phyloP scores from a whole-genome alignment of 345 rosid species.

The Salix purpurea region DNA sequence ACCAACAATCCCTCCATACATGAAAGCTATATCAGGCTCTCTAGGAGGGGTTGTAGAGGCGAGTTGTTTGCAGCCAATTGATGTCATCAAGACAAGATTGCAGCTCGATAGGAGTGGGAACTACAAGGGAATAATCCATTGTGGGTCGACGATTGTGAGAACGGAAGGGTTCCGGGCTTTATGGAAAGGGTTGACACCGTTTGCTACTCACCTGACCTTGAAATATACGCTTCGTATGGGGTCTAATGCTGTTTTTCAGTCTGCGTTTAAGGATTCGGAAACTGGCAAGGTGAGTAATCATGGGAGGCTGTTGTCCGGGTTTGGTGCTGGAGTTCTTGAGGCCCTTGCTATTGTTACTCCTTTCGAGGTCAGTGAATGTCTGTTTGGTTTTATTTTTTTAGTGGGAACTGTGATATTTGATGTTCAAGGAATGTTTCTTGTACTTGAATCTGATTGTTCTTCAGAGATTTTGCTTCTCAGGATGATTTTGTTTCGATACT shows the following conservation, averaged over 20 bases:
- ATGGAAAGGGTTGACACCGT: slow-evolving; percentile 94
- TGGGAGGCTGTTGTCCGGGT: slow-evolving; percentile 64
- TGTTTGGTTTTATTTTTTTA: not conserved
- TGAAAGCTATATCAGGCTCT: slow-evolving; percentile 91
- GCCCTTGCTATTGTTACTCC: slow-evolving; percentile 93
- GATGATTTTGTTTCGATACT: too few relatives aligned
- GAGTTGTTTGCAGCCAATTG: slow-evolving; percentile 84
- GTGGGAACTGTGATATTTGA: too few relatives aligned
- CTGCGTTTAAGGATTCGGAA: slow-evolving; percentile 68
- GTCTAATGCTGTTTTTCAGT: slow-evolving; percentile 73
- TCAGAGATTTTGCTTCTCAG: too few relatives aligned
- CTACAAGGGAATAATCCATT: slow-evolving; percentile 75
- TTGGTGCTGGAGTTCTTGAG: slow-evolving; percentile 95
- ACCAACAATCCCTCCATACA: slow-evolving; percentile 60
- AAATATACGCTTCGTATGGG: slow-evolving; percentile 92
- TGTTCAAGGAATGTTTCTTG: not conserved
- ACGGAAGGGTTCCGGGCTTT: slow-evolving; percentile 84
- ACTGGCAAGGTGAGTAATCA: slow-evolving; percentile 64
- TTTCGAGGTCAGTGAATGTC: slow-evolving; percentile 54
- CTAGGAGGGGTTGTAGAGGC: slow-evolving; percentile 91
- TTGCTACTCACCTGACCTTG: slow-evolving; percentile 88
- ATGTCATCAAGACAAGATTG: slow-evolving; percentile 85
- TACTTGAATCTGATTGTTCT: too few relatives aligned
- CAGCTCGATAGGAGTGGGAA: slow-evolving; percentile 70
- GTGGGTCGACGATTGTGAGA: slow-evolving; percentile 59